phyloP scores from a whole-genome alignment of 75 land plant species.

The Larix kaempferi region DNA sequence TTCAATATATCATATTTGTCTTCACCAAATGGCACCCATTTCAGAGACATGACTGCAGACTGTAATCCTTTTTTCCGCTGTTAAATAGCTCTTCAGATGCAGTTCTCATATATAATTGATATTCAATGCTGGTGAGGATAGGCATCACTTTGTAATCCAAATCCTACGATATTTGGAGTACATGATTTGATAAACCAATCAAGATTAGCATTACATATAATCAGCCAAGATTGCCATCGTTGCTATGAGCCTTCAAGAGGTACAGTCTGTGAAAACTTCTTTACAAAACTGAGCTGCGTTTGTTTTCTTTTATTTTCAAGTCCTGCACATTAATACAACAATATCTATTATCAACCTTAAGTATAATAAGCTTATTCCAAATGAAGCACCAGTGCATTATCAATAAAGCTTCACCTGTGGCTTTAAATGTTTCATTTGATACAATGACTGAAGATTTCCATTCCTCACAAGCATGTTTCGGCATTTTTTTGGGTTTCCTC shows the following conservation, averaged over 20 bases:
- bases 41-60: too few relatives aligned
- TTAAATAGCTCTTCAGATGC: too few relatives aligned
- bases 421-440: conserved; percentile 36
- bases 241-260: conserved; percentile 6
- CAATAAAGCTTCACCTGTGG: conserved; percentile 10
- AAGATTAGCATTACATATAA: too few relatives aligned
- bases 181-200: too few relatives aligned
- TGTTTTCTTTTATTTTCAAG: conserved; percentile 42
- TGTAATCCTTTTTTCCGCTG: too few relatives aligned
- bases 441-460: conserved; percentile 71
- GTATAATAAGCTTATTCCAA: background rate
- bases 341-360: background rate
- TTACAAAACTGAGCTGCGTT: conserved; percentile 40
- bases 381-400: background rate
- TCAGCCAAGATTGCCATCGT: background rate
- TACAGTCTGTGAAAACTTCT: conserved; percentile 20
- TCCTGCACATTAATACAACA: conserved; percentile 19
- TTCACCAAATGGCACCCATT: too few relatives aligned
- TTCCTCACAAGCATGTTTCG: conserved; percentile 48
- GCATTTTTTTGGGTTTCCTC: conserved; percentile 45
- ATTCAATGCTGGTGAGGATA: too few relatives aligned
- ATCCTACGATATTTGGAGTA: too few relatives aligned
- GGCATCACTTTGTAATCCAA: too few relatives aligned
- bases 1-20: too few relatives aligned
- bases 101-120: too few relatives aligned